Evolutionary conservation across 2,329 filamentous ascomycete species (phyloP).

Genomic region (Neopestalotiopsis clavispora): DNA sequence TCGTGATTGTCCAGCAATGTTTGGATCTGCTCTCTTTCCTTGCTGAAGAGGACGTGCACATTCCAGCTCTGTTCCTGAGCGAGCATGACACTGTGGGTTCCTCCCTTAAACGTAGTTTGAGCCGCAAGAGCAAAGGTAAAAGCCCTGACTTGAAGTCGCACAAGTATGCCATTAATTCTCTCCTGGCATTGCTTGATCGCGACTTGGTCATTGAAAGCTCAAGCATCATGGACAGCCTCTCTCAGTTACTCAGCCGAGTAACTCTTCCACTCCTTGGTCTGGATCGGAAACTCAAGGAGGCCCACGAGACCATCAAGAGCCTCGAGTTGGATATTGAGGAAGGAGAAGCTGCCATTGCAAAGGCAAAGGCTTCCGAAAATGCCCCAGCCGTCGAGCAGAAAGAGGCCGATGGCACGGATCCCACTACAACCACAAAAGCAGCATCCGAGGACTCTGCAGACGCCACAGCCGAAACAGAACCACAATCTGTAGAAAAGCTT

Average conservation of each 20-base stretch:
- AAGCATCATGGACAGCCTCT: slow-evolving; percentile 93
- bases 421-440: slow-evolving; percentile 20
- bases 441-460: slow-evolving; percentile 20
- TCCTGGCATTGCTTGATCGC: slow-evolving; percentile 88
- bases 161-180: slow-evolving; percentile 89
- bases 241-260: slow-evolving; percentile 83
- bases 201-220: slow-evolving; percentile 96
- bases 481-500: slow-evolving; percentile 19
- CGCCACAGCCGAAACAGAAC: slow-evolving; percentile 22
- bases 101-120: slow-evolving; percentile 75
- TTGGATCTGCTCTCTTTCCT: slow-evolving; percentile 84
- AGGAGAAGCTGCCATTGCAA: slow-evolving; percentile 16
- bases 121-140: slow-evolving; percentile 88
- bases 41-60: slow-evolving; percentile 82
- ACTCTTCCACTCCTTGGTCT: slow-evolving; percentile 84
- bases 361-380: slow-evolving; percentile 22
- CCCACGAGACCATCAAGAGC: slow-evolving; percentile 42
- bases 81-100: slow-evolving; percentile 82
- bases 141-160: slow-evolving; percentile 81
- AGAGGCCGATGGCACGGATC: slow-evolving; percentile 28
- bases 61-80: slow-evolving; percentile 89
- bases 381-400: slow-evolving; percentile 22
- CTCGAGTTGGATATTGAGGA: slow-evolving; percentile 42
- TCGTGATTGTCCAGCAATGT: slow-evolving; percentile 96
- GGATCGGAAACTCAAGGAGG: slow-evolving; percentile 66